phyloP scores from a whole-genome alignment of 441 rosid genomes.

The Macaranga tanarius region DNA sequence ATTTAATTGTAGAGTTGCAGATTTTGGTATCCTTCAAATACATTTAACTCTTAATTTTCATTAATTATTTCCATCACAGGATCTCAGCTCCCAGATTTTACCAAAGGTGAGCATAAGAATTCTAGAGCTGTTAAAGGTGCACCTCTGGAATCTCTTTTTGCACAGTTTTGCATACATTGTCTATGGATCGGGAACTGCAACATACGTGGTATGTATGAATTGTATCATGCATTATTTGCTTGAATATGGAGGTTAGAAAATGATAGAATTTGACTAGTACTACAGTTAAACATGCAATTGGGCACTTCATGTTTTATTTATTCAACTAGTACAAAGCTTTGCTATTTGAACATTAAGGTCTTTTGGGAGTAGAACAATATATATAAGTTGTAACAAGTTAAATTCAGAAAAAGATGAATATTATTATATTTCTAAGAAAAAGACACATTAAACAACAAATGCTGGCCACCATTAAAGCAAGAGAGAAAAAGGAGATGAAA shows the following conservation, averaged over 20 bases:
- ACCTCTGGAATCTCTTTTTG: constrained; percentile 75
- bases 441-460: not conserved
- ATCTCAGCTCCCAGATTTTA: constrained; percentile 43
- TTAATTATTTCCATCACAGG: constrained; percentile 42
- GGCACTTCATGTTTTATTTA: not conserved
- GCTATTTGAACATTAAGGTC: not conserved
- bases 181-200: constrained; percentile 95
- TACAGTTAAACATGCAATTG: too few species aligned
- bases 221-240: constrained; percentile 15
- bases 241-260: not conserved
- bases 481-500: not conserved
- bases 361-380: not conserved
- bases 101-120: constrained; percentile 61
- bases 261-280: not conserved
- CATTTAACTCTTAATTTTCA: not conserved
- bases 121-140: constrained; percentile 93
- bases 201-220: constrained; percentile 71
- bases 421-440: not conserved
- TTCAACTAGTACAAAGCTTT: not conserved
- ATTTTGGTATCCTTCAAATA: not conserved
- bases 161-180: constrained; percentile 81
- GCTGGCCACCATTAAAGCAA: not conserved
- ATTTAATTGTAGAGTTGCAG: not conserved
- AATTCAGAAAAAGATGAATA: not conserved
- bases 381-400: not conserved